Conservation (phyloP, 768 basidiomycete genomes). For the Lentinula boryana region DNA sequence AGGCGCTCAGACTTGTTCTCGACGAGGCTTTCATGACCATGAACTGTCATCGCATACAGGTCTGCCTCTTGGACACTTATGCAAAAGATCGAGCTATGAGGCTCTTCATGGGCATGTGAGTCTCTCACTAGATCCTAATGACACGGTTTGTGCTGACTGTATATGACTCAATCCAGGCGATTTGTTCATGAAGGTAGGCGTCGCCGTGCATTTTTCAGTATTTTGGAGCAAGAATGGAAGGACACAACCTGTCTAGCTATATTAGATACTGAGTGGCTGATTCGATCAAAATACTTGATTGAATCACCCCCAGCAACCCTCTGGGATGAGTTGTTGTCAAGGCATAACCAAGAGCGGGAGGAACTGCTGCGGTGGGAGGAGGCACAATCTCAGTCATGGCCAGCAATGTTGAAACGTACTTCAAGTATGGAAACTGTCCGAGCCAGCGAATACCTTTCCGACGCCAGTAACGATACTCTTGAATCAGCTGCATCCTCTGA, state of each 20-base stretch:
- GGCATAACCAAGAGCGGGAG: conserved; percentile 54
- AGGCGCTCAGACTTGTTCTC: conserved; percentile 39
- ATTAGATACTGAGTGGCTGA: conserved; percentile 55
- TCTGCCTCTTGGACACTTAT: conserved; percentile 37
- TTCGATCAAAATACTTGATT: conserved; percentile 22
- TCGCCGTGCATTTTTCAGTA: conserved; percentile 46
- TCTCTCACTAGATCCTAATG: conserved; percentile 1
- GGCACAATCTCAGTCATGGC: background rate
- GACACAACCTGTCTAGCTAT: conserved; percentile 57
- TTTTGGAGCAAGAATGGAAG: conserved; percentile 41
- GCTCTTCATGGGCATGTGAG: conserved; percentile 41
- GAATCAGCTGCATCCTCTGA: background rate
- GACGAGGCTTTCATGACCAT: conserved; percentile 40
- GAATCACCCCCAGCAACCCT: conserved; percentile 29
- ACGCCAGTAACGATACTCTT: background rate
- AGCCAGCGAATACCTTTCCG: background rate
- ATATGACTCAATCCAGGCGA: conserved; percentile 28
- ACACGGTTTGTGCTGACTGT: background rate
- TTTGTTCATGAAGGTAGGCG: conserved; percentile 62
- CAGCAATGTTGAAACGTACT: conserved; percentile 22
- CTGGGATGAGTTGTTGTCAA: conserved; percentile 59
- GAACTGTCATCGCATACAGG: conserved; percentile 47
- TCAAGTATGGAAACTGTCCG: conserved; percentile 39
- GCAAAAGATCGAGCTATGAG: conserved; percentile 35
- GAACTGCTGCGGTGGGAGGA: conserved; percentile 50